Evolutionary conservation across 306 rosid genomes (phyloP), one percentile per base, ranked within the genome.

Genomic region (Ammopiptanthus mongolicus): DNA sequence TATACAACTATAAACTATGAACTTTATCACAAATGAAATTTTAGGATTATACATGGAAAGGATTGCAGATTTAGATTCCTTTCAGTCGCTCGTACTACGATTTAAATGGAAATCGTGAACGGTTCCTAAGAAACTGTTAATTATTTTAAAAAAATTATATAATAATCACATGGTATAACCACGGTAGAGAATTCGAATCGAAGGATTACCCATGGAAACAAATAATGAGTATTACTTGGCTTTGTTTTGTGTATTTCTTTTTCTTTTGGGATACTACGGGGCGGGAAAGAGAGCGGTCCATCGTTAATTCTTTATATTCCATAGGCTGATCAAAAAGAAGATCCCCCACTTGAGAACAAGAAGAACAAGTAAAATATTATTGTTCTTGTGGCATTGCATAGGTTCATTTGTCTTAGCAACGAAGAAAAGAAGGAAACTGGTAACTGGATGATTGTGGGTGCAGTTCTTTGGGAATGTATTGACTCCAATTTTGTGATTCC

Each of bases 261-360:
- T 13, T 21, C 39, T 68, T 48, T 28, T 17, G 39, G 13, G 37
- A 11, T 4, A 39, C 28, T 25, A 25, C n/a, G n/a, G n/a, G n/a
- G n/a, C n/a, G n/a, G n/a, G 11, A 31, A 61, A 17, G 7, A n/a
- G n/a, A 8, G 15, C 17, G 79, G 73, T 39, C 73, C 74, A 51
- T 75, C n/a, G n/a, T n/a, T n/a, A n/a, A n/a, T n/a, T n/a, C 14
- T 51, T 76, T 68, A 77, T 77, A 67, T 67, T 77, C 68, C 18
- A 42, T 2, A 19, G 31, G 34, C 34, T 61, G 5, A 23, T 15
- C 19, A 29, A 55, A 18, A 44, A 11, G 31, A 52, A 29, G 48
- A 61, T 78, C 21, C 65, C 65, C 50, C 62, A 47, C 19, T 39
- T n/a, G n/a, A 31, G 66, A 53, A 52, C 39, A 29, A 46, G n/a